These are phyloP conservation scores for Hortaea sp. DNA, from an alignment of 2,329 filamentous ascomycete species.

Conservation along the genomic window DNA sequence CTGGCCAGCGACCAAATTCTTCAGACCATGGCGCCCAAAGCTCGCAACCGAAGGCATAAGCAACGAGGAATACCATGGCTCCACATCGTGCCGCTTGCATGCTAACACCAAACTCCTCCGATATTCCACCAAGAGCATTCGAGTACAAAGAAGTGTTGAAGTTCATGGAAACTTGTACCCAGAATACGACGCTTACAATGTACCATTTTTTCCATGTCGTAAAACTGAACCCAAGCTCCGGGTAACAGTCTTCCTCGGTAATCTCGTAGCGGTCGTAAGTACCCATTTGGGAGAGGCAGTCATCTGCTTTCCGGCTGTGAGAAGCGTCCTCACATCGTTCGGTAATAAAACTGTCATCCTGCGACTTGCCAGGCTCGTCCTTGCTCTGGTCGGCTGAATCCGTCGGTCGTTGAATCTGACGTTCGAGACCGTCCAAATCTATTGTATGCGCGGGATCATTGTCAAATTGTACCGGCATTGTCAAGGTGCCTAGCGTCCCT, in stretches of 20 bases:
- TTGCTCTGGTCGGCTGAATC: too few species aligned
- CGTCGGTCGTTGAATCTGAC: too few species aligned
- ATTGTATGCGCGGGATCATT: too few species aligned
- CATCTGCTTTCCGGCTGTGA: constrained; percentile 2
- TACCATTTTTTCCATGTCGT: constrained; percentile 44
- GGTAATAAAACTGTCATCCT: too few species aligned
- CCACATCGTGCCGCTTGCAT: constrained; percentile 38
- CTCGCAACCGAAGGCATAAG: constrained; percentile 41
- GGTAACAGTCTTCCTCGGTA: constrained; percentile 40
- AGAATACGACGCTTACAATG: constrained; percentile 42
- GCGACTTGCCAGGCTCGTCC: too few species aligned
- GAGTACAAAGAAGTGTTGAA: constrained; percentile 49
- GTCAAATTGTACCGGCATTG: too few species aligned
- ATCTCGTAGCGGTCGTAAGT: constrained; percentile 38
- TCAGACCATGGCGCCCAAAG: constrained; percentile 47
- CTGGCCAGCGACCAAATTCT: constrained; percentile 44
- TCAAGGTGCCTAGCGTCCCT: too few species aligned
- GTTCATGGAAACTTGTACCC: constrained; percentile 49
- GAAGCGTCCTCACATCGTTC: too few species aligned
- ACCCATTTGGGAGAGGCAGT: constrained; percentile 19
- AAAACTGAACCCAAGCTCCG: constrained; percentile 40
- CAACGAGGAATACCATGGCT: constrained; percentile 42
- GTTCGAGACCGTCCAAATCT: too few species aligned
- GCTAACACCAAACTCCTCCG: constrained; percentile 37
- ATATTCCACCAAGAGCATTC: constrained; percentile 37